Conservation (phyloP, 768 basidiomycete genomes). For the Collybia sp. region DNA sequence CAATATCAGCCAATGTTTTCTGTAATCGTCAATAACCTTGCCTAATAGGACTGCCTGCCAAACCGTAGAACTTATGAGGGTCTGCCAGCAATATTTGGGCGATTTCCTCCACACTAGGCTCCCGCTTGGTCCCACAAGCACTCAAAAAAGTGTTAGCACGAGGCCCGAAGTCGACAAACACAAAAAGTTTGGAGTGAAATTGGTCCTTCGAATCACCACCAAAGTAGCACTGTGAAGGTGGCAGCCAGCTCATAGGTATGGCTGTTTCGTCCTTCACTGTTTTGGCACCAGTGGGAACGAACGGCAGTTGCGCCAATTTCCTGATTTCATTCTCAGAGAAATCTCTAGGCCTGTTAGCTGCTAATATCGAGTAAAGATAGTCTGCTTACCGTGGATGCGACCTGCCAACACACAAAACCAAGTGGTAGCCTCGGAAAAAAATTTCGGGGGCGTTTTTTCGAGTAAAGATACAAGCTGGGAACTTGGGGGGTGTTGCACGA, state of each 20-base stretch:
- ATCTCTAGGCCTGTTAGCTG: conserved; percentile 29
- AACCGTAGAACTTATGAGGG: conserved; percentile 65
- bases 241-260: conserved; percentile 35
- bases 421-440: conserved; percentile 45
- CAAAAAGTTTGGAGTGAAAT: conserved; percentile 79
- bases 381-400: conserved; percentile 50
- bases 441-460: conserved; percentile 52
- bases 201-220: conserved; percentile 44
- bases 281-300: conserved; percentile 58
- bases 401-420: conserved; percentile 70
- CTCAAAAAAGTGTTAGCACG: conserved; percentile 80
- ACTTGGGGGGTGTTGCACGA: conserved; percentile 67
- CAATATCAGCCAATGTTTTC: neutral
- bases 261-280: conserved; percentile 22
- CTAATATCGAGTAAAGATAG: neutral
- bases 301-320: conserved; percentile 48
- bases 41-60: conserved; percentile 68
- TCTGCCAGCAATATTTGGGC: conserved; percentile 64
- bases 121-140: conserved; percentile 82
- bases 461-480: conserved; percentile 55
- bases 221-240: conserved; percentile 70
- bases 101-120: conserved; percentile 84
- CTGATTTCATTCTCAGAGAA: conserved; percentile 54
- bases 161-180: conserved; percentile 84
- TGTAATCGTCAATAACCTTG: conserved; percentile 25